A percentile compares a stretch with the other conserved stretches of the same genome.
phyloP scores from a whole-genome alignment of 1,139 yeast species.

The Pneumocystis canis region DNA sequence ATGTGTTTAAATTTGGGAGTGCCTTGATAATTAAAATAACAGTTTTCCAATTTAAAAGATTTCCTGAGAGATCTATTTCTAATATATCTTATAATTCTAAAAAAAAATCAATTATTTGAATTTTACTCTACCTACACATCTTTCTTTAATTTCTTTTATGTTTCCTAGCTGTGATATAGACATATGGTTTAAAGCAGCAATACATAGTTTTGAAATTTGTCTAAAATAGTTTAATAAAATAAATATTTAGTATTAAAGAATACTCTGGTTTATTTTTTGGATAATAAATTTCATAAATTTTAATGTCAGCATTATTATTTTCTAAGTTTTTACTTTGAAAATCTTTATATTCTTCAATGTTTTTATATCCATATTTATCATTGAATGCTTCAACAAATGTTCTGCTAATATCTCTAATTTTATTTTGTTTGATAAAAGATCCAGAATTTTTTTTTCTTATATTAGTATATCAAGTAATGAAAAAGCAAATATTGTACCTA shows the following conservation, averaged over 20 bases:
- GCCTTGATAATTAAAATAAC: background rate
- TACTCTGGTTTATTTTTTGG: background rate
- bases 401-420: background rate
- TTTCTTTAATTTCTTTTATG: background rate
- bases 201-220: background rate
- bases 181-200: background rate
- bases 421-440: background rate
- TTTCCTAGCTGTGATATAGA: background rate
- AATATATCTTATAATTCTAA: background rate
- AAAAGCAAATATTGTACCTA: constrained; percentile 6
- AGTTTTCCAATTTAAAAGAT: background rate
- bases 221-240: background rate
- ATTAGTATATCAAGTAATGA: background rate
- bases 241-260: background rate
- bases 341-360: background rate
- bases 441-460: background rate
- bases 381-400: background rate
- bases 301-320: background rate
- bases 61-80: background rate
- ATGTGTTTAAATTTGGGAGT: background rate
- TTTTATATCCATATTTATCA: background rate
- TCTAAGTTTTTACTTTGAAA: background rate
- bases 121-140: background rate
- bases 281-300: background rate
- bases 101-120: background rate